Percentiles rank a stretch among this genome's conserved stretches.
phyloP scores from a whole-genome alignment of 2,329 filamentous ascomycete species.

The Metarhizium anisopliae region DNA sequence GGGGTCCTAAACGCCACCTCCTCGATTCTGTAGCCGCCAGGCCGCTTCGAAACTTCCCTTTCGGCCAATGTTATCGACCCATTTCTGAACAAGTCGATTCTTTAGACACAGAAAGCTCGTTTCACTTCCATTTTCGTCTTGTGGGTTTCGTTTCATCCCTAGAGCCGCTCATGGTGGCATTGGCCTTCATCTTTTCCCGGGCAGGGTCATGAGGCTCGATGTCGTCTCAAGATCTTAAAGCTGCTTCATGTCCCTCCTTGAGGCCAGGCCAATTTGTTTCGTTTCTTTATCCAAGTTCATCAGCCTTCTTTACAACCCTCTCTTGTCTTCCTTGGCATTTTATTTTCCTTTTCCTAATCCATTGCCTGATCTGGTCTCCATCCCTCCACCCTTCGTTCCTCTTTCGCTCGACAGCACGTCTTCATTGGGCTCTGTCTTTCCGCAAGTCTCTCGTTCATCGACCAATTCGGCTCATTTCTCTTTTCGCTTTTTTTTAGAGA shows the following conservation, averaged over 20 bases:
- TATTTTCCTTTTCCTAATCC: not conserved
- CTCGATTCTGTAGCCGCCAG: constrained; percentile 11
- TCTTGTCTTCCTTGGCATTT: not conserved
- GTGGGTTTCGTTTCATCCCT: constrained; percentile 8
- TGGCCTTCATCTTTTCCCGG: constrained; percentile 1
- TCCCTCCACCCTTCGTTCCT: not conserved
- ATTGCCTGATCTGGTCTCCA: not conserved
- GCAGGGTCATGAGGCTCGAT: not conserved
- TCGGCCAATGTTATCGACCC: constrained; percentile 43
- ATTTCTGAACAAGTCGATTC: constrained; percentile 27
- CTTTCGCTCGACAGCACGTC: not conserved
- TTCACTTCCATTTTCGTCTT: constrained; percentile 32
- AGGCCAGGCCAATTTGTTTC: constrained; percentile 16
- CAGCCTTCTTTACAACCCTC: not conserved
- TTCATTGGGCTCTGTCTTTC: not conserved
- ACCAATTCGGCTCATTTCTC: constrained; percentile 10
- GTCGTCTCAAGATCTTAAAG: constrained; percentile 9
- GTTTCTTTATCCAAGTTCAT: not conserved
- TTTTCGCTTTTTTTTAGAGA: constrained; percentile 14
- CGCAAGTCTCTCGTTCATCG: constrained; percentile 7
- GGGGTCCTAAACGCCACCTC: not conserved
- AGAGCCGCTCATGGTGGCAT: constrained; percentile 1
- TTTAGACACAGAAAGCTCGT: constrained; percentile 43
- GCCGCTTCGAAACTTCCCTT: constrained; percentile 20
- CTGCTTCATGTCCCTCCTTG: constrained; percentile 11